A percentile compares a stretch with the other conserved stretches of the same genome.
phyloP scores from a whole-genome alignment of 306 rosid genomes.

The Herpetospermum pedunculosum region DNA sequence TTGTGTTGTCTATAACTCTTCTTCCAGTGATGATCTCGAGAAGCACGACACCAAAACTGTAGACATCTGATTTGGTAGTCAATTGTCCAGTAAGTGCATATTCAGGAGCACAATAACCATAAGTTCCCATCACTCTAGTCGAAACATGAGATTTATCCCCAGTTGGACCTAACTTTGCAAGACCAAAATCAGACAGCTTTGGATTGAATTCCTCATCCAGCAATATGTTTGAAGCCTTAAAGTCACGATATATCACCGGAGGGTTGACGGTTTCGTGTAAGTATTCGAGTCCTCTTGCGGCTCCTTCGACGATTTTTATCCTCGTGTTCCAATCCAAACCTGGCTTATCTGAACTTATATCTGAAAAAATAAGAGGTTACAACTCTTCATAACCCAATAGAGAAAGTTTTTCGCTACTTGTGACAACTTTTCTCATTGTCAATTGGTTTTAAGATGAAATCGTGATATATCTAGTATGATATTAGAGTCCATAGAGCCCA shows the following conservation, averaged over 20 bases:
- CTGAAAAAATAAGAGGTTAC: too few relatives aligned
- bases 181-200: slow-evolving; percentile 84
- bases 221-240: slow-evolving; percentile 79
- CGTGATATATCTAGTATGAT: too few relatives aligned
- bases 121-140: slow-evolving; percentile 97
- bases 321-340: slow-evolving; percentile 70
- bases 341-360: slow-evolving; percentile 23
- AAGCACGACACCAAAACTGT: slow-evolving; percentile 81
- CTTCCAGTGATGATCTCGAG: slow-evolving; percentile 80
- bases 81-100: slow-evolving; percentile 74
- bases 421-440: too few relatives aligned
- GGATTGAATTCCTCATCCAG: slow-evolving; percentile 70
- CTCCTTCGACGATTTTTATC: slow-evolving; percentile 82
- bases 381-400: too few relatives aligned
- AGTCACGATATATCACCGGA: slow-evolving; percentile 79
- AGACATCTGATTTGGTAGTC: slow-evolving; percentile 72
- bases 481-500: too few relatives aligned
- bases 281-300: slow-evolving; percentile 83
- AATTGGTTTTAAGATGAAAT: too few relatives aligned
- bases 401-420: too few relatives aligned
- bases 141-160: slow-evolving; percentile 82
- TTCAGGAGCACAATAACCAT: slow-evolving; percentile 95
- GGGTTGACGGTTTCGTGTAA: slow-evolving; percentile 73
- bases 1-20: slow-evolving; percentile 62
- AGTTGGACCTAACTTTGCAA: slow-evolving; percentile 87